Evolutionary conservation across 2,329 filamentous ascomycete genomes (phyloP).

Genomic region (Amauroascus verrucosus): DNA sequence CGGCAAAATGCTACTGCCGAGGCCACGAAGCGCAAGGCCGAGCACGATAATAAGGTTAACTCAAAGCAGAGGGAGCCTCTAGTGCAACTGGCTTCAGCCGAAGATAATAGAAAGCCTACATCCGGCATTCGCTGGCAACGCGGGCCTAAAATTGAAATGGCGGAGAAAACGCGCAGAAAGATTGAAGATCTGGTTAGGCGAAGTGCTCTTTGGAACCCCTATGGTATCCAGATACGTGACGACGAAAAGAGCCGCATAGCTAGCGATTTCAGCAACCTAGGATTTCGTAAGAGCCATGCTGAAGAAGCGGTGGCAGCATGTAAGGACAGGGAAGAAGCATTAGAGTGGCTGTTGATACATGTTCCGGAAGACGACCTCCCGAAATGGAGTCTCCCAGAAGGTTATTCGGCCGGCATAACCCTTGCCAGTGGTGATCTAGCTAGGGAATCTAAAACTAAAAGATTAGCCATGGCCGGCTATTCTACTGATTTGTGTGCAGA

Average conservation of each 20-base stretch:
- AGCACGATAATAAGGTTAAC: constrained; percentile 48
- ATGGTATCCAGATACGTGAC: constrained; percentile 56
- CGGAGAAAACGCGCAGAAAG: constrained; percentile 63
- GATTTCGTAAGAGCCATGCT: constrained; percentile 80
- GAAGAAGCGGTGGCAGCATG: constrained; percentile 80
- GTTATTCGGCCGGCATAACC: constrained; percentile 80
- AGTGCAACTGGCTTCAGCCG: constrained; percentile 42
- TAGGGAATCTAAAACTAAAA: constrained; percentile 70
- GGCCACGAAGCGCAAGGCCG: constrained; percentile 59
- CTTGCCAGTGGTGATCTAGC: constrained; percentile 73
- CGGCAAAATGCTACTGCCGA: constrained; percentile 65
- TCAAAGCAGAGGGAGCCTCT: constrained; percentile 49
- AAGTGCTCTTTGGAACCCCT: constrained; percentile 77
- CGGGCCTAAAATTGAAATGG: constrained; percentile 88
- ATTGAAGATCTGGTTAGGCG: constrained; percentile 70
- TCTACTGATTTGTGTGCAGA: constrained; percentile 72
- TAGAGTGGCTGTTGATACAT: constrained; percentile 94
- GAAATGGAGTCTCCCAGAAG: constrained; percentile 79
- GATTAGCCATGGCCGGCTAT: constrained; percentile 74
- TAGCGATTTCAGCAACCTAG: constrained; percentile 65
- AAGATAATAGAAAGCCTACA: constrained; percentile 28
- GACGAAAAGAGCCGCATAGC: constrained; percentile 51
- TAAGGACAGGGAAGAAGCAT: constrained; percentile 80
- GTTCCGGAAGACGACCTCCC: constrained; percentile 97
- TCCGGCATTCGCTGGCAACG: constrained; percentile 51